phyloP scores from a whole-genome alignment of 2,329 filamentous ascomycete species.

The Fusarium odoratissimum region DNA sequence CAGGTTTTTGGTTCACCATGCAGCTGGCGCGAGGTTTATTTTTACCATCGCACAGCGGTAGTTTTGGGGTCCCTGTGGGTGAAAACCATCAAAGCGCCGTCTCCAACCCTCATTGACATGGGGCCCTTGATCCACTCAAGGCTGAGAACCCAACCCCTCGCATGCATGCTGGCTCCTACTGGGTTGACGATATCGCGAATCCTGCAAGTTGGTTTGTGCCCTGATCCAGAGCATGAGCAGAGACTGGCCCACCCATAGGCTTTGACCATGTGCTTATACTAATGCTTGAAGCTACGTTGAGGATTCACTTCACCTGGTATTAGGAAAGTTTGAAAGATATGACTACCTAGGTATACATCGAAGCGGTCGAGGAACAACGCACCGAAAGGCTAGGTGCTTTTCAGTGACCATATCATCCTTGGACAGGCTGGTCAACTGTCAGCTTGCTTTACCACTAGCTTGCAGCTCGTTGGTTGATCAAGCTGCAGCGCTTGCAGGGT shows the following conservation, averaged over 20 bases:
- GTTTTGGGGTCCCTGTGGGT: slow-evolving; percentile 35
- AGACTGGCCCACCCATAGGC: slow-evolving; percentile 18
- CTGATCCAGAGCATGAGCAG: slow-evolving; percentile 8
- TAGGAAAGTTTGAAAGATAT: neutral
- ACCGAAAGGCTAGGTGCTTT: neutral
- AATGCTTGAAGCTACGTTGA: neutral
- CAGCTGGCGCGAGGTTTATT: slow-evolving; percentile 42
- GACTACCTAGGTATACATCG: neutral
- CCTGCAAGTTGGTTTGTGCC: slow-evolving; percentile 36
- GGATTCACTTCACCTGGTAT: neutral
- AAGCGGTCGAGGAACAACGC: neutral
- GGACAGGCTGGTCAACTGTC: slow-evolving; percentile 20
- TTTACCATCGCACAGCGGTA: slow-evolving; percentile 42
- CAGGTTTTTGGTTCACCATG: slow-evolving; percentile 31
- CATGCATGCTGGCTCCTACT: slow-evolving; percentile 40
- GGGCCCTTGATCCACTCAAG: slow-evolving; percentile 31
- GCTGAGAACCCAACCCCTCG: slow-evolving; percentile 42
- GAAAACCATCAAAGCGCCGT: slow-evolving; percentile 37
- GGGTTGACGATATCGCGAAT: slow-evolving; percentile 35
- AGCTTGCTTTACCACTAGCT: slow-evolving; percentile 29
- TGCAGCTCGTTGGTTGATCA: slow-evolving; percentile 30
- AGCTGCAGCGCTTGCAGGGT: slow-evolving; percentile 42
- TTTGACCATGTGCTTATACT: slow-evolving; percentile 4
- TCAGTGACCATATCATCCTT: slow-evolving; percentile 4
- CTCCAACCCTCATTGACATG: slow-evolving; percentile 33